Evolutionary conservation across 2,329 filamentous ascomycete species (phyloP).

Genomic region (Mycosphaerelloides madeirae): DNA sequence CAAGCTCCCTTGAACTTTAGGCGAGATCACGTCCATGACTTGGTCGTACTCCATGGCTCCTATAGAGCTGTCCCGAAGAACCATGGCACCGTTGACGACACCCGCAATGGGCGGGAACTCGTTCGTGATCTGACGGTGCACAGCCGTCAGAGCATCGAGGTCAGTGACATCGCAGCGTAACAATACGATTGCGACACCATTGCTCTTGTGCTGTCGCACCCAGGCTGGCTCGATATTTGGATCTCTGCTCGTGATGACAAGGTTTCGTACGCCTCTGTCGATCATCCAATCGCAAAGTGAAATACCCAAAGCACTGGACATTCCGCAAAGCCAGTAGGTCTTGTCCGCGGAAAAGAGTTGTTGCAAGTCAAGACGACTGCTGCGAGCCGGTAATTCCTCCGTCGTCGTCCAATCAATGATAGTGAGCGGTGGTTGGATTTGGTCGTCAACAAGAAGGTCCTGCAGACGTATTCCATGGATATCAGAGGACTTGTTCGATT

Average conservation of each 20-base stretch:
- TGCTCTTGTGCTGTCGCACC: constrained; percentile 13
- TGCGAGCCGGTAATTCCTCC: background rate
- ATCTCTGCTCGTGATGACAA: constrained; percentile 17
- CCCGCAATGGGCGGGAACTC: constrained; percentile 5
- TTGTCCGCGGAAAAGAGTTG: constrained; percentile 22
- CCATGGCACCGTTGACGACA: constrained; percentile 32
- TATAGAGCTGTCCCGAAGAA: constrained; percentile 44
- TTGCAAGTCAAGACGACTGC: background rate
- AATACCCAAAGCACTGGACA: constrained; percentile 25
- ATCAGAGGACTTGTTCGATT: too few species aligned
- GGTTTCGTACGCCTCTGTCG: constrained; percentile 16
- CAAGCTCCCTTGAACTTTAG: constrained; percentile 50
- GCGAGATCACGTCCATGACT: constrained; percentile 42
- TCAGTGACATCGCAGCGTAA: constrained; percentile 16
- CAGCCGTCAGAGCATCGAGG: constrained; percentile 5
- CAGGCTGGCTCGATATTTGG: constrained; percentile 14
- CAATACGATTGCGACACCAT: constrained; percentile 10
- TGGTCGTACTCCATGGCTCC: constrained; percentile 29
- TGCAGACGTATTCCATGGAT: too few species aligned
- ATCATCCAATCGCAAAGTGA: constrained; percentile 19
- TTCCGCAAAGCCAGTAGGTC: constrained; percentile 32
- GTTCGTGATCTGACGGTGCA: background rate
- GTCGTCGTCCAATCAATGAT: constrained; percentile 4
- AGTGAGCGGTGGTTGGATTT: background rate
- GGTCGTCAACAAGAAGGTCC: too few species aligned